Base-by-base conservation (phyloP, 257 asterid genomes). In the Solanum sparsipilum region DNA sequence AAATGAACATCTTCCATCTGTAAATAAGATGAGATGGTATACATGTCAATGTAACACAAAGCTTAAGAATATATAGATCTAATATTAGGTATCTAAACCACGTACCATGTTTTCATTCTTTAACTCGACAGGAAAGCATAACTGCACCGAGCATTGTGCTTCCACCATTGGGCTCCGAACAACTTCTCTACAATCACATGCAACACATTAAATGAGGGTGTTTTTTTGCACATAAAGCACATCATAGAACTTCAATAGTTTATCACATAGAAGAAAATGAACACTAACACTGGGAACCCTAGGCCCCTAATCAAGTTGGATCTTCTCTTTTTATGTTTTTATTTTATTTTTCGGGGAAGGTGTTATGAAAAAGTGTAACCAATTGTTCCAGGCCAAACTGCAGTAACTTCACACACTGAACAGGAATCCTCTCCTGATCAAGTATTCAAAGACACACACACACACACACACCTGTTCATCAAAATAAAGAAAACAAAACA, bases 161-260 rank as follows among this genome's bases (percentile, higher is more conserved):
- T 96, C 98, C 88, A 96, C 98, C 99, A 96, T 96, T 88, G 98
- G 99, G 90, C 99, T 96, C 85, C 91, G 88, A 81, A 96, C 99
- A 88, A 94, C 95, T 92, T 96, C 98, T 91, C 99, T 96, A 89
- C 88, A 91, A 92, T 87, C 86, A 89, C 39, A 94, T 82, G 85
- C 44, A 86, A 72, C 44, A 86, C 58, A 48, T 92, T 81, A 71
- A 52, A 52, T 86, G 60, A 81, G 86, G 89, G 70, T 74, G 73
- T 48, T 1, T 9, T 52, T 82, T 29, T 29, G 85, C 85, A 48
- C 70, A 29, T 46, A 9, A 81, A 29, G 70, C 41, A 81, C 85
- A 82, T 48, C 44, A 48, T 29, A 48, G 44, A 82, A 82, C 70
- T 46, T 48, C 85, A 46, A 81, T 29, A 81, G 85, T 48, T 81